Conservation (phyloP, 345 rosid species). For the Microcos paniculata region DNA sequence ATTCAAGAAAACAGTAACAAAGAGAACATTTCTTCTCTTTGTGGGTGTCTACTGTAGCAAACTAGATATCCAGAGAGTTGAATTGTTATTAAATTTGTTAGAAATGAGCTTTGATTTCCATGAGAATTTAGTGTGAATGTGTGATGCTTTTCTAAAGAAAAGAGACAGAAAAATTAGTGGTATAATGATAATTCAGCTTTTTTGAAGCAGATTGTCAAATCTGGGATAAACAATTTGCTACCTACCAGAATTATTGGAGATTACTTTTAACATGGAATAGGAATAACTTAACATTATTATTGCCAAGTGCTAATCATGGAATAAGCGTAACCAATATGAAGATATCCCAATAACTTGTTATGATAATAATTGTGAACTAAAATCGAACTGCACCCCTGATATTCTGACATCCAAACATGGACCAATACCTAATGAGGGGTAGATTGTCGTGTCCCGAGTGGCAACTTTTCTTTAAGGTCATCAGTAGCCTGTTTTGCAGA, state of each 20-base stretch:
- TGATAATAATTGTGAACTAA: background rate
- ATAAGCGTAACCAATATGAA: background rate
- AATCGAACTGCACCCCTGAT: background rate
- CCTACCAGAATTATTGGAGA: background rate
- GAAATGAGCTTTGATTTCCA: background rate
- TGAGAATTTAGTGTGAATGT: no score
- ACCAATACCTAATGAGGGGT: background rate
- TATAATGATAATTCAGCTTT: background rate
- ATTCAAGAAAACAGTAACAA: background rate
- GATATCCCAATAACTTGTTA: background rate
- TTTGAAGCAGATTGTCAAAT: background rate
- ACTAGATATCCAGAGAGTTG: background rate
- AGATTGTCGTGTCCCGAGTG: background rate
- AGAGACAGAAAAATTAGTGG: background rate
- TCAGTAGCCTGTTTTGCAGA: background rate
- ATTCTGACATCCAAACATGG: background rate
- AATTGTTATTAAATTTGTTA: no score
- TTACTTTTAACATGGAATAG: background rate
- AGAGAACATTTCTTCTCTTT: no score
- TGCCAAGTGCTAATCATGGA: background rate
- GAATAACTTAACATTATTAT: background rate
- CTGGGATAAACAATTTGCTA: background rate
- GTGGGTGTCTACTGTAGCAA: no score
- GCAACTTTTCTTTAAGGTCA: background rate
- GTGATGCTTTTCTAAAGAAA: background rate